phyloP scores from a whole-genome alignment of 352 stramenopile species.

The Thalassiosira oceanica region DNA sequence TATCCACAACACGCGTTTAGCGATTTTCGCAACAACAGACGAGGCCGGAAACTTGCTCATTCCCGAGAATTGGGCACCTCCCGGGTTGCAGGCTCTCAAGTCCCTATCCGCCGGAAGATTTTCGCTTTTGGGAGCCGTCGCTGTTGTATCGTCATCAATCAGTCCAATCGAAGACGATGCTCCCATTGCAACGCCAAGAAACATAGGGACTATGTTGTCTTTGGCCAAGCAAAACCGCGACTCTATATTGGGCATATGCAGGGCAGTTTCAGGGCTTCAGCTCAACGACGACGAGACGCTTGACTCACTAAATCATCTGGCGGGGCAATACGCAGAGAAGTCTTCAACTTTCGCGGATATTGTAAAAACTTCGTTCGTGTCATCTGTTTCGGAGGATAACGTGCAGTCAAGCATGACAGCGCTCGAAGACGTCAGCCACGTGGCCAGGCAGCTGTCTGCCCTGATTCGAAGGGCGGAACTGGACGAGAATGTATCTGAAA shows the following conservation, averaged over 20 bases:
- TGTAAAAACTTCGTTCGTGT: conserved; percentile 23
- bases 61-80: conserved; percentile 68
- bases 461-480: conserved; percentile 31
- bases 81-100: conserved; percentile 59
- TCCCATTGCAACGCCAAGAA: conserved; percentile 20
- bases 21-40: conserved; percentile 61
- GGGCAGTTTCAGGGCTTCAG: conserved; percentile 24
- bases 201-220: conserved; percentile 17
- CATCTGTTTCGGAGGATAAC: conserved; percentile 24
- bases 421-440: conserved; percentile 22
- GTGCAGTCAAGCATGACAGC: conserved; percentile 19
- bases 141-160: conserved; percentile 61
- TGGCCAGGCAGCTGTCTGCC: conserved; percentile 17
- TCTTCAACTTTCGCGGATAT: conserved; percentile 25
- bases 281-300: conserved; percentile 36
- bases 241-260: conserved; percentile 39
- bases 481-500: conserved; percentile 23
- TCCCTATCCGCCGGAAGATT: conserved; percentile 64
- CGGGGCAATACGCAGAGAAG: conserved; percentile 12
- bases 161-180: conserved; percentile 38
- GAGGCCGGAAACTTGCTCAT: conserved; percentile 57
- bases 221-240: conserved; percentile 31
- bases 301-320: conserved; percentile 20
- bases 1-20: conserved; percentile 53
- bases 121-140: conserved; percentile 59